Evolutionary conservation across 345 rosid species (phyloP), one percentile per base, ranked within the genome.

Genomic region (Eucalyptus fibrosa): DNA sequence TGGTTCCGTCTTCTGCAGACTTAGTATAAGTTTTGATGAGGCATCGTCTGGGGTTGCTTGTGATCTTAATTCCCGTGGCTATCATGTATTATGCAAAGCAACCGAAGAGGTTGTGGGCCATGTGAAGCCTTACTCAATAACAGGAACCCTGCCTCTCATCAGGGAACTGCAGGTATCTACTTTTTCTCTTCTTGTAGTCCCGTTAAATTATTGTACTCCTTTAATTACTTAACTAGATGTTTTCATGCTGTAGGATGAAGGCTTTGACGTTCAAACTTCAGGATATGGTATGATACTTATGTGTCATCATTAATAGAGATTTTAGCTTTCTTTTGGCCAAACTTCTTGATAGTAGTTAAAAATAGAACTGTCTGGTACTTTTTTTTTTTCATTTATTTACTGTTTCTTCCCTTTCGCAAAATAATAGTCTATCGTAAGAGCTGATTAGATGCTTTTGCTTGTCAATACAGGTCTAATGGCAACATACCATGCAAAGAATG

Each of bases 401-500:
- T 13, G 45, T 40, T 17, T 9, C 65, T 55, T 87, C 65, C 69
- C 60, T 53, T 50, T 7, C 2, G 47, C 32, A 86, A 50, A 40
- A 49, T 49, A 51, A 50, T 50, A 19, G 19, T 50, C 59, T 53
- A 44, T 40, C 12, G 7, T 45, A 49, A 67, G 86, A 88, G 69
- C 89, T 62, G 55, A 62, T 28, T 69, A 42, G 34, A 21, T 37
- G 44, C 86, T 50, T 23, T 49, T 67, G 65, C 87, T 28, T 60
- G 14, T 44, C 23, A 77, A 77, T 89, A 93, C 95, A 97, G 99
- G 99, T 92, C 93, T 98, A 89, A 98, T 96, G 98, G 97, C 96
- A 17, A 98, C 99, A 62, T 97, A 96, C 91, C 98, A 97, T 91
- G 99, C 99, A 85, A 94, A 96, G 95, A 98, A 98, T 5, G 99